Evolutionary conservation across 352 stramenopile genomes (phyloP).

Genomic region (Pythium rhizo-oryzae): DNA sequence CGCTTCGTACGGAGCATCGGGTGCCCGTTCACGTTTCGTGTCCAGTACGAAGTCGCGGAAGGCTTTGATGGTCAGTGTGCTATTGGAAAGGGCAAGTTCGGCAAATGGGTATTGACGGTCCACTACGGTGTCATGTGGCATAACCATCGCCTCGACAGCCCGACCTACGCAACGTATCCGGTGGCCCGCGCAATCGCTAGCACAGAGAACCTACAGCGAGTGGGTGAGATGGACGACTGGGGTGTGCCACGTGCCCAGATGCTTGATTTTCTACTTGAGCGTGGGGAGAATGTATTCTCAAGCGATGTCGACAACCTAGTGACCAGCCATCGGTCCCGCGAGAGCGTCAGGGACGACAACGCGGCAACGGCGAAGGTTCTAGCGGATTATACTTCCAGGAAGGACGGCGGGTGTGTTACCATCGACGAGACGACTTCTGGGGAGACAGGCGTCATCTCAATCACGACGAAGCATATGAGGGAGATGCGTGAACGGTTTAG

Average conservation of each 20-base stretch:
- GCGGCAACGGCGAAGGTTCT: neutral
- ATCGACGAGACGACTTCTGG: neutral
- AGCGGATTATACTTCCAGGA: neutral
- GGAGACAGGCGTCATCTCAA: slow-evolving; percentile 8
- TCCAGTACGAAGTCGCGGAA: neutral
- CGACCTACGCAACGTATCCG: slow-evolving; percentile 2
- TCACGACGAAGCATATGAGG: slow-evolving; percentile 10
- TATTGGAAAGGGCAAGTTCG: too few species aligned
- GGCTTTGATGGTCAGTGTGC: too few species aligned
- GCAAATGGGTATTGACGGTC: neutral
- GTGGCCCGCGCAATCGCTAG: neutral
- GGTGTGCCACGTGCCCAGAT: neutral
- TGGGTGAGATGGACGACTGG: neutral
- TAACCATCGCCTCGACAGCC: slow-evolving; percentile 2
- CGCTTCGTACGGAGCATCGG: neutral
- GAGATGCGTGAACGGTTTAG: neutral
- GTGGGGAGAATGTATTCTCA: neutral
- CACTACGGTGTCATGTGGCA: neutral
- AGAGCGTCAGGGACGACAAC: neutral
- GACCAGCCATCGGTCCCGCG: neutral
- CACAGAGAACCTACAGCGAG: neutral
- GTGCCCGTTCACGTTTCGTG: slow-evolving; percentile 4
- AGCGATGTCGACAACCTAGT: neutral
- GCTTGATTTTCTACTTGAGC: neutral
- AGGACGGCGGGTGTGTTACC: neutral